phyloP scores from a whole-genome alignment of 192 early-diverging fungal species.

The Coemansia sp. region DNA sequence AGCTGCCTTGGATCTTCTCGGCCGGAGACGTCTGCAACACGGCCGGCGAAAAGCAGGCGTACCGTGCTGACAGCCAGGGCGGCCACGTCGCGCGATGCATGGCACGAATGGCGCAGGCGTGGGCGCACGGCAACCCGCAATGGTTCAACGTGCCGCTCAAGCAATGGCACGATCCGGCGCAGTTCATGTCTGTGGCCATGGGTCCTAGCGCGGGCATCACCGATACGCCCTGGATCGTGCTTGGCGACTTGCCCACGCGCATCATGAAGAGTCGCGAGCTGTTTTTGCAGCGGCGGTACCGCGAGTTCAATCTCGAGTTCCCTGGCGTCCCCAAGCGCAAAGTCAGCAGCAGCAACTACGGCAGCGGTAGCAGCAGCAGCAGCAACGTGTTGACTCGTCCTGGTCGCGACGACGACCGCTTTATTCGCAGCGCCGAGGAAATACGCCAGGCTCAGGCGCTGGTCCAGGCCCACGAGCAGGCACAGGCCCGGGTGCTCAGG shows the following conservation, averaged over 20 bases:
- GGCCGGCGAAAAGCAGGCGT: slow-evolving; percentile 50
- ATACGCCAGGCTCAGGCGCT: not conserved
- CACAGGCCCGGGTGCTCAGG: not conserved
- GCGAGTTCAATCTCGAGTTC: slow-evolving; percentile 50
- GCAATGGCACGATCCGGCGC: slow-evolving; percentile 51
- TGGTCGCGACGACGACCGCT: slow-evolving; percentile 5
- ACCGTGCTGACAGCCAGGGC: slow-evolving; percentile 49
- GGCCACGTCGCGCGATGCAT: slow-evolving; percentile 48
- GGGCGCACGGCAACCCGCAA: slow-evolving; percentile 34
- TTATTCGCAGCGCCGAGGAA: slow-evolving; percentile 4
- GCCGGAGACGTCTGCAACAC: slow-evolving; percentile 64
- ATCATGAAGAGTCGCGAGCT: slow-evolving; percentile 54
- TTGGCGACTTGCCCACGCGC: slow-evolving; percentile 50
- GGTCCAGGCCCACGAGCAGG: not conserved
- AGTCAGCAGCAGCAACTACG: slow-evolving; percentile 8
- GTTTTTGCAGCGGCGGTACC: slow-evolving; percentile 51
- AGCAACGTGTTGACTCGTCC: not conserved
- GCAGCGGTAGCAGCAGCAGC: not conserved
- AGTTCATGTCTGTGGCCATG: slow-evolving; percentile 51
- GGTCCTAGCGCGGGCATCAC: slow-evolving; percentile 45
- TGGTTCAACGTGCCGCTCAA: slow-evolving; percentile 49
- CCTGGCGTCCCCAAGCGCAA: slow-evolving; percentile 27
- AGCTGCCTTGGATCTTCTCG: slow-evolving; percentile 70
- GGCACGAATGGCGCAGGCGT: slow-evolving; percentile 49
- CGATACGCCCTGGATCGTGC: slow-evolving; percentile 54